Conservation (phyloP, 1,139 yeast genomes). For the Groenewaldozyma sp. region DNA sequence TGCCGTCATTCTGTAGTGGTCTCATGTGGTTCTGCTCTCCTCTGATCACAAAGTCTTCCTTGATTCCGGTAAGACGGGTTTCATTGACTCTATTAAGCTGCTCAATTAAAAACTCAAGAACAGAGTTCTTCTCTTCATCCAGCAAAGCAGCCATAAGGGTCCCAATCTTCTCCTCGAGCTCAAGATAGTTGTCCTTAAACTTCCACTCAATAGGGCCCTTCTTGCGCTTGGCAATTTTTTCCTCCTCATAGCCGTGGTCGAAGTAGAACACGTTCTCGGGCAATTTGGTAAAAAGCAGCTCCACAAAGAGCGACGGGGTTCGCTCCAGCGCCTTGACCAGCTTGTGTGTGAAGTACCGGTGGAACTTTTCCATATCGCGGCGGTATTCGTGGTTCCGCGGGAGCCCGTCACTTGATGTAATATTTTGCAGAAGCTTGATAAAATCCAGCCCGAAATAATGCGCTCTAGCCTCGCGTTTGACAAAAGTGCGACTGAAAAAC, state of each 20-base stretch:
- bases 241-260: slow-evolving; percentile 47
- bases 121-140: slow-evolving; percentile 36
- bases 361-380: slow-evolving; percentile 55
- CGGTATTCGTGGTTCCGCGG: slow-evolving; percentile 37
- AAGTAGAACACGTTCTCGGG: slow-evolving; percentile 39
- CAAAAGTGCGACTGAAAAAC: slow-evolving; percentile 65
- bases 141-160: slow-evolving; percentile 43
- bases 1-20: slow-evolving; percentile 16
- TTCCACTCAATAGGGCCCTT: slow-evolving; percentile 16
- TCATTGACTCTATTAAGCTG: slow-evolving; percentile 19
- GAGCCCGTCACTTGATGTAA: slow-evolving; percentile 31
- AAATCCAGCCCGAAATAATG: slow-evolving; percentile 69
- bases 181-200: slow-evolving; percentile 18
- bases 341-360: slow-evolving; percentile 57
- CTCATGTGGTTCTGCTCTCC: slow-evolving; percentile 9
- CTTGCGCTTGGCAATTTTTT: slow-evolving; percentile 11
- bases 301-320: slow-evolving; percentile 54
- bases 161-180: slow-evolving; percentile 23
- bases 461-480: slow-evolving; percentile 49
- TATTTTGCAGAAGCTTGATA: slow-evolving; percentile 44
- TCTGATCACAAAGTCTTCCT: slow-evolving; percentile 2
- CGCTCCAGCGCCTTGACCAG: slow-evolving; percentile 42
- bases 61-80: slow-evolving; percentile 3
- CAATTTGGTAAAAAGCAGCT: slow-evolving; percentile 57
- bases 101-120: slow-evolving; percentile 38